Percentiles rank a stretch among this genome's conserved stretches.
These are phyloP conservation scores for Eleusine indica DNA, from an alignment of 176 grass and related monocot genomes.

Conservation along the genomic window DNA sequence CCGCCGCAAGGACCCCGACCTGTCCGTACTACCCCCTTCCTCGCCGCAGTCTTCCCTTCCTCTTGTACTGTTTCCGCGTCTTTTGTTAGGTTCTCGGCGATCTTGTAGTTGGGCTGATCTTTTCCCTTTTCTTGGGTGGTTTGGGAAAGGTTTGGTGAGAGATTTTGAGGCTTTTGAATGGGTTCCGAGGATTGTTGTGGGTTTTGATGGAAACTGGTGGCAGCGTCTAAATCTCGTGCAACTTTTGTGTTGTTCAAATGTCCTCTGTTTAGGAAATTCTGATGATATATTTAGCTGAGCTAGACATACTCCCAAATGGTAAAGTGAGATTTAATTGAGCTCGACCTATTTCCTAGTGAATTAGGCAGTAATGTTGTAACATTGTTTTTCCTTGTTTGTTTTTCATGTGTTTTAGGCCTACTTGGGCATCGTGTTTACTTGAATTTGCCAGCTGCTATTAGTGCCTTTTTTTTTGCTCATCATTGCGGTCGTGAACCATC, in stretches of 20 bases:
- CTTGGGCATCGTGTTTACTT: not conserved
- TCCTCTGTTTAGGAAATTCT: not conserved
- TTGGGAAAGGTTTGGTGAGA: not conserved
- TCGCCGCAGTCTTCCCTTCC: not conserved
- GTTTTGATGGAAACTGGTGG: not conserved
- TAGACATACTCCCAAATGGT: not conserved
- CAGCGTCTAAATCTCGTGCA: not conserved
- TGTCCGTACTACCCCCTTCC: slow-evolving; percentile 40
- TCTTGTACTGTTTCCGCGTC: not conserved
- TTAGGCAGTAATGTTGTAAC: not conserved
- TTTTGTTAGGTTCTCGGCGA: not conserved
- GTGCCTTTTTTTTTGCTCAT: slow-evolving; percentile 4
- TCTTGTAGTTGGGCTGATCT: not conserved
- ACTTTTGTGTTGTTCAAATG: not conserved
- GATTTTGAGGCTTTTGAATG: not conserved
- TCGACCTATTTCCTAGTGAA: not conserved
- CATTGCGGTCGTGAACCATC: slow-evolving; percentile 10
- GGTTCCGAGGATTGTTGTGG: not conserved
- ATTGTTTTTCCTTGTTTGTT: not conserved
- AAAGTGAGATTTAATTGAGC: not conserved
- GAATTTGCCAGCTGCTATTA: not conserved
- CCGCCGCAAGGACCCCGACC: slow-evolving; percentile 72
- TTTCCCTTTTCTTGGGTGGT: not conserved
- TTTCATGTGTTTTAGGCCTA: not conserved
- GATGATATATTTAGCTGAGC: not conserved